Evolutionary conservation across 2,329 filamentous ascomycete species (phyloP).

Genomic region (Fusarium abutilonis): DNA sequence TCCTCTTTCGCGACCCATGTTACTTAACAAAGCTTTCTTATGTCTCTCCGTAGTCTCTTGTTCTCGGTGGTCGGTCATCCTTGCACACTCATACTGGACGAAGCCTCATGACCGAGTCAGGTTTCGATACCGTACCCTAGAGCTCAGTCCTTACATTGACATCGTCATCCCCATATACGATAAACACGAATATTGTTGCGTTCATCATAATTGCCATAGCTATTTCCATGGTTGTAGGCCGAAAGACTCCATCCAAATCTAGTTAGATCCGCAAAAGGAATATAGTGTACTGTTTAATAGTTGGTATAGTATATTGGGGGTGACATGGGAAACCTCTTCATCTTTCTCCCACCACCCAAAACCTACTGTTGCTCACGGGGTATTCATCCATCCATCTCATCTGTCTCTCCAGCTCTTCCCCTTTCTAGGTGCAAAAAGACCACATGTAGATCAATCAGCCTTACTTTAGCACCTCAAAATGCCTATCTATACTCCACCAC

Average conservation of each 20-base stretch:
- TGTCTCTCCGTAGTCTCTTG: slow-evolving; percentile 13
- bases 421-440: slow-evolving; percentile 21
- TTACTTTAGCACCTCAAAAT: slow-evolving; percentile 8
- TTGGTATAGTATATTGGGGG: neutral
- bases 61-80: too few species aligned
- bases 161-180: neutral
- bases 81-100: neutral
- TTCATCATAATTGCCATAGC: neutral
- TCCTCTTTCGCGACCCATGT: slow-evolving; percentile 19
- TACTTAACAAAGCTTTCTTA: neutral
- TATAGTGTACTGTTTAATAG: slow-evolving; percentile 3
- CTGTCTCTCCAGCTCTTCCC: slow-evolving; percentile 19
- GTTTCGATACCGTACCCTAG: slow-evolving; percentile 2
- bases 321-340: slow-evolving; percentile 5
- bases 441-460: slow-evolving; percentile 36
- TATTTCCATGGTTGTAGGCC: neutral
- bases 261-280: neutral
- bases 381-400: slow-evolving; percentile 36
- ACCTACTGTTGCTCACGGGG: slow-evolving; percentile 26
- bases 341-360: slow-evolving; percentile 8
- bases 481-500: slow-evolving; percentile 20
- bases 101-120: neutral
- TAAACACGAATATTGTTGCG: neutral
- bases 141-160: neutral
- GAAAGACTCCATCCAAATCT: slow-evolving; percentile 3